These are phyloP conservation scores for Microsporum canis DNA, from an alignment of 2,329 filamentous ascomycete genomes.

Conservation along the genomic window DNA sequence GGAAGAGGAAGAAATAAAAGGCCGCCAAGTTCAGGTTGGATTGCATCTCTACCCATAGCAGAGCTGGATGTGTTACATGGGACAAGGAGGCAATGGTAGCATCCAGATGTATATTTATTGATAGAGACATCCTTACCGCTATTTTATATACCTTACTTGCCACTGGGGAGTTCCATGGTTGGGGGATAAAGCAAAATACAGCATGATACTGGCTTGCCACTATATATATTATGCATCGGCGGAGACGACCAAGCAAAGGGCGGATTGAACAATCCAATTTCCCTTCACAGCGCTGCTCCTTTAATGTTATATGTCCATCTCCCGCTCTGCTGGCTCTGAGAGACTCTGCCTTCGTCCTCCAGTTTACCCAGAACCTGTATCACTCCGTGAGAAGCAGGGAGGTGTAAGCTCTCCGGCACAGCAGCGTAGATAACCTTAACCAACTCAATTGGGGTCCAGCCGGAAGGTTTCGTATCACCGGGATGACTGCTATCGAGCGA, in stretches of 20 bases:
- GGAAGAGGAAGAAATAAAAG: neutral
- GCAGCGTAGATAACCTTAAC: conserved; percentile 80
- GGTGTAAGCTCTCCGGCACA: conserved; percentile 62
- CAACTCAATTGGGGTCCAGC: conserved; percentile 64
- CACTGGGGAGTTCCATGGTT: neutral
- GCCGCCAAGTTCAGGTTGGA: neutral
- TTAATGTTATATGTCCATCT: conserved; percentile 16
- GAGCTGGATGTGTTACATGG: neutral
- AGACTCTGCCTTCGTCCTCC: conserved; percentile 57
- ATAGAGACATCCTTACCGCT: neutral
- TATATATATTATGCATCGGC: neutral
- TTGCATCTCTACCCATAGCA: neutral
- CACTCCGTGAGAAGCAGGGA: conserved; percentile 64
- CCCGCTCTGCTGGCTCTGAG: conserved; percentile 19
- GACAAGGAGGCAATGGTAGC: neutral
- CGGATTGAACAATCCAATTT: neutral
- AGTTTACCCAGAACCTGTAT: conserved; percentile 72
- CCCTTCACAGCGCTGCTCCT: conserved; percentile 24
- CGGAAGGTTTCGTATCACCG: conserved; percentile 21
- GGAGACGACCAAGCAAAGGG: neutral
- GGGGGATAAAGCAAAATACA: neutral
- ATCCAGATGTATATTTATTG: neutral
- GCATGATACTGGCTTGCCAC: neutral
- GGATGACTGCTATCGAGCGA: conserved; percentile 23
- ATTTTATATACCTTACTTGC: neutral